These are phyloP conservation scores for Monosporascus sp. DNA, from an alignment of 2,329 filamentous ascomycete genomes.

Conservation along the genomic window DNA sequence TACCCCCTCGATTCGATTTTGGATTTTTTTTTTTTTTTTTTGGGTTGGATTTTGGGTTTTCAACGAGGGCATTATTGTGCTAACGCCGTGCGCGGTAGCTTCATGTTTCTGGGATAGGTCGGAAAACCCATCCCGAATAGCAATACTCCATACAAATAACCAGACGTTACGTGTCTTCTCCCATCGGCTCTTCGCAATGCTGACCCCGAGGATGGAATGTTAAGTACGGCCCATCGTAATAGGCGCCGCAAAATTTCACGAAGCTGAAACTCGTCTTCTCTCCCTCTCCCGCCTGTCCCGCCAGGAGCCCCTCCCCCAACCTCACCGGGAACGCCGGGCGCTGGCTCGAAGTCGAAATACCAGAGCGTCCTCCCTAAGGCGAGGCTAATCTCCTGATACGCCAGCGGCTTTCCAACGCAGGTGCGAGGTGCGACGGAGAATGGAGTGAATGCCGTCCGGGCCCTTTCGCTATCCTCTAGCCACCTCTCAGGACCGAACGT, in stretches of 20 bases:
- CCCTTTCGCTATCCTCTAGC: background rate
- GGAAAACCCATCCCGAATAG: no score
- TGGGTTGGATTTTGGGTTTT: no score
- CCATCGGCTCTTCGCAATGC: no score
- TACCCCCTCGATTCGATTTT: no score
- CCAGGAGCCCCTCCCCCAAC: background rate
- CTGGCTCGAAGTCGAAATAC: background rate
- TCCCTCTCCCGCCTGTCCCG: background rate
- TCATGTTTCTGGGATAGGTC: no score
- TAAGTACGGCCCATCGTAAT: background rate
- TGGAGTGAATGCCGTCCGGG: background rate
- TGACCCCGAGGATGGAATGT: background rate
- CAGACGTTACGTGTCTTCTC: no score
- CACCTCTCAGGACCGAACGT: background rate
- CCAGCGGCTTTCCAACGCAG: background rate
- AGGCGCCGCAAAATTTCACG: background rate
- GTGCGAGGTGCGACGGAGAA: background rate
- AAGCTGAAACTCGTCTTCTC: background rate
- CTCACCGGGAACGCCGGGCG: background rate
- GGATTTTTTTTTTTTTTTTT: no score
- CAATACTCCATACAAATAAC: no score
- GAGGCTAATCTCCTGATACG: background rate
- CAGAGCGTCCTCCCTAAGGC: background rate
- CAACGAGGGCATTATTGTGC: no score
- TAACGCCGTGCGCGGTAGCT: no score